Conservation (phyloP, 2,329 filamentous ascomycete species). For the Paecilomyces sp. region DNA sequence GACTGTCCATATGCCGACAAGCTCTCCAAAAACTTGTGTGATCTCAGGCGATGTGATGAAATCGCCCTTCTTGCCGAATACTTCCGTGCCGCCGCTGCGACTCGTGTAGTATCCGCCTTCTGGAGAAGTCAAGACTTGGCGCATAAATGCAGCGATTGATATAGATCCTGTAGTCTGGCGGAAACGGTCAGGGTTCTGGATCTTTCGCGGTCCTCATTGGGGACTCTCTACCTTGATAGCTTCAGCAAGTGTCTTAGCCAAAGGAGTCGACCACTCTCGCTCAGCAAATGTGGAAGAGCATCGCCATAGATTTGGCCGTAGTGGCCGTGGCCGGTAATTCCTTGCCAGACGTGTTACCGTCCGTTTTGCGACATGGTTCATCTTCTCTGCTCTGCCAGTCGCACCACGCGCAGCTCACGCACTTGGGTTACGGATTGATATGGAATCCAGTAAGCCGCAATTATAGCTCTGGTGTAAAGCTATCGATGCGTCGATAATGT, state of each 20-base stretch:
- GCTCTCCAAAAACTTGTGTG: constrained; percentile 91
- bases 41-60: constrained; percentile 98
- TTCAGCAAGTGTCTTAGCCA: constrained; percentile 79
- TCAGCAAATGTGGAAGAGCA: constrained; percentile 28
- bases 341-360: neutral
- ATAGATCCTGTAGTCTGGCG: constrained; percentile 76
- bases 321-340: neutral
- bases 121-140: constrained; percentile 91
- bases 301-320: constrained; percentile 12
- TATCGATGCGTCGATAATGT: neutral
- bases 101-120: constrained; percentile 90
- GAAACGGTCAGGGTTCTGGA: constrained; percentile 9
- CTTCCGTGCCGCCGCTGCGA: constrained; percentile 63
- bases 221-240: constrained; percentile 64
- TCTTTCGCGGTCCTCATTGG: neutral
- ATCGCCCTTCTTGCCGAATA: constrained; percentile 88
- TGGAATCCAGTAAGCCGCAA: neutral
- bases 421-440: neutral
- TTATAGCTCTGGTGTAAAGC: neutral
- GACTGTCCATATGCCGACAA: constrained; percentile 90
- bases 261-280: constrained; percentile 80
- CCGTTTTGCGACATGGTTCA: constrained; percentile 2
- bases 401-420: neutral
- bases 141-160: constrained; percentile 91
- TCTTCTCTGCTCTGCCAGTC: neutral